A percentile compares a stretch with the other conserved stretches of the same genome.
Evolutionary conservation across 169 alveolate genomes (phyloP).

Genomic region (Plasmodium billcollinsi): DNA sequence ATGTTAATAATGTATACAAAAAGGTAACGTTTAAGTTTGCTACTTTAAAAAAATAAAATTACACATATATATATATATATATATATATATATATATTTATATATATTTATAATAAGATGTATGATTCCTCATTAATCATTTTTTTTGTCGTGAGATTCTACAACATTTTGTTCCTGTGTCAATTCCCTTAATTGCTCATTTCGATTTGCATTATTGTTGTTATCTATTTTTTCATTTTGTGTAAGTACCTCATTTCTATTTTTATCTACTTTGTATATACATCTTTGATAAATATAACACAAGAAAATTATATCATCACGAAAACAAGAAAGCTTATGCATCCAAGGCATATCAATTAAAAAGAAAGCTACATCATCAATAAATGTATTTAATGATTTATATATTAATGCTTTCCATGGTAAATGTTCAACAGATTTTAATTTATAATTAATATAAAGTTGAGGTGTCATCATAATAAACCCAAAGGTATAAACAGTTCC

Average conservation of each 20-base stretch:
- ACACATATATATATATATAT: background rate
- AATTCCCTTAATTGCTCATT: background rate
- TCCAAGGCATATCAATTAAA: conserved; percentile 98
- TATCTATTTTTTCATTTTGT: conserved; percentile 5
- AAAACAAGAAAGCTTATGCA: conserved; percentile 97
- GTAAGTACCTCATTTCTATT: conserved; percentile 23
- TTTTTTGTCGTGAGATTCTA: conserved; percentile 19
- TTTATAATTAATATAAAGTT: conserved; percentile 98
- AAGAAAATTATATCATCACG: conserved; percentile 98
- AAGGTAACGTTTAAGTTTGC: too few species aligned
- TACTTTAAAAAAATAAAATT: too few species aligned
- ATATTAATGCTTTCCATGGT: conserved; percentile 98
- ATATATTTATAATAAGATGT: background rate
- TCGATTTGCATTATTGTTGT: conserved; percentile 7
- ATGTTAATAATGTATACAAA: too few species aligned
- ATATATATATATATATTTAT: background rate
- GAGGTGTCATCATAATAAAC: conserved; percentile 98
- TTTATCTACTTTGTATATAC: conserved; percentile 90
- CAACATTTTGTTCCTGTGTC: background rate
- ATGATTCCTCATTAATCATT: conserved; percentile 14
- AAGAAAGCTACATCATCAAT: conserved; percentile 98
- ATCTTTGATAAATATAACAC: conserved; percentile 96
- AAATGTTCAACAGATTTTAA: conserved; percentile 98
- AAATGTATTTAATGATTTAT: conserved; percentile 96
- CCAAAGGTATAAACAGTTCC: conserved; percentile 94